Percentiles rank a stretch among this genome's conserved stretches.
These are phyloP conservation scores for Myxozyma nipponensis DNA, from an alignment of 805 yeast genomes.

Conservation along the genomic window DNA sequence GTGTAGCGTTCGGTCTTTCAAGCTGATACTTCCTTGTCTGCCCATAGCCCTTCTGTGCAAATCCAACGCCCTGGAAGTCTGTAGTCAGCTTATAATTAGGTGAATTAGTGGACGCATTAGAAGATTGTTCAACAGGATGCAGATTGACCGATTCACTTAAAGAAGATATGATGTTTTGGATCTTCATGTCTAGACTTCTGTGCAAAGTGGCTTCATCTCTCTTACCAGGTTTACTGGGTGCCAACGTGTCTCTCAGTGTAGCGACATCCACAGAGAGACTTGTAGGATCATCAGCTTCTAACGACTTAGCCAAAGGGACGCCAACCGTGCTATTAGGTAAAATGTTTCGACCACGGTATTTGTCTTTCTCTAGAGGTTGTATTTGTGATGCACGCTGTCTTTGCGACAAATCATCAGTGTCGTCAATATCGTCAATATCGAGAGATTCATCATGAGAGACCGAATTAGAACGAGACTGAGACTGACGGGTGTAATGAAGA, in stretches of 20 bases:
- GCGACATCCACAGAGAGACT: conserved; percentile 20
- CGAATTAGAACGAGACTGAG: conserved; percentile 1
- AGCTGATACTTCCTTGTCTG: conserved; percentile 26
- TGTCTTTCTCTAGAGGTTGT: conserved; percentile 8
- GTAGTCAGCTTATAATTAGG: conserved; percentile 10
- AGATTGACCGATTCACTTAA: background rate
- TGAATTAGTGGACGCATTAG: background rate
- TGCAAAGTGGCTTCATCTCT: conserved; percentile 2
- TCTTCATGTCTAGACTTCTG: conserved; percentile 20
- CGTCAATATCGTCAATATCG: background rate
- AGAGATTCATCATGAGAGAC: background rate
- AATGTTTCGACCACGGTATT: conserved; percentile 8
- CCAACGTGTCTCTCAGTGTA: conserved; percentile 12
- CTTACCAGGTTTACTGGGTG: conserved; percentile 4
- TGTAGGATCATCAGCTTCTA: conserved; percentile 15
- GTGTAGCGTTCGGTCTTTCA: conserved; percentile 27
- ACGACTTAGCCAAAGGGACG: background rate
- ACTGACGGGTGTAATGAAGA: background rate
- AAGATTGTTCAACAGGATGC: background rate
- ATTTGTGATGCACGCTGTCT: background rate
- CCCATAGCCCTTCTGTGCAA: conserved; percentile 27
- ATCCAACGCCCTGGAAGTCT: conserved; percentile 1
- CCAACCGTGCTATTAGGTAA: conserved; percentile 4
- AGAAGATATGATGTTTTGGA: conserved; percentile 11
- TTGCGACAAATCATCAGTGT: conserved; percentile 5